Evolutionary conservation across 2,329 filamentous ascomycete genomes (phyloP), one percentile per base, ranked within the genome.

Genomic region (Epichloe gansuensis): DNA sequence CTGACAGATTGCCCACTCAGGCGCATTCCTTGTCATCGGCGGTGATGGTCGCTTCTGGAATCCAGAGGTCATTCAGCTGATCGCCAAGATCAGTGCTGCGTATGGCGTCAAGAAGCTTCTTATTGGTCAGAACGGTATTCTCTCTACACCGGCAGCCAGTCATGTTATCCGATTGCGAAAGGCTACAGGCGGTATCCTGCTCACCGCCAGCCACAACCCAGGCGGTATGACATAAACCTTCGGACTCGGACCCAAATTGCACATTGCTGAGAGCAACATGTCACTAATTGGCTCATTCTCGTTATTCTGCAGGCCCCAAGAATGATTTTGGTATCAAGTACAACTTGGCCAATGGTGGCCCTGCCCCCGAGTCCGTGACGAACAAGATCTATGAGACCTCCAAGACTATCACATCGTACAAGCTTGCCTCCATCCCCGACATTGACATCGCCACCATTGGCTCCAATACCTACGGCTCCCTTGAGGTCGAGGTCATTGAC

Each of bases 241-340:
- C 21, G 28, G 15, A 35, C 28, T 25, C 23, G 9, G 42, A 11
- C 42, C 11, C 17, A 9, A 21, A 43, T 28, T 44, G 21, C 21
- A 44, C 12, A 23, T 9, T 12, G 11, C 21, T 25, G 11, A 17
- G 37, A 17, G 21, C 5, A 42, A 17, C 13, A 42, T 31, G 11
- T 15, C 13, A 15, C 48, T 50, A 38, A 54, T 46, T 37, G 45
- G 45, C 25, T 5, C 50, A 52, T 54, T 52, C 60, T 38, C 8
- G 43, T 43, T 45, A 25, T 52, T 34, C 2, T 12, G 3, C 61
- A 95, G 89, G 91, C 50, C 93, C 93, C 57, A 86, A 82, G 62
- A 86, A 93, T 68, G 93, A 98, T 73, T 98, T 98, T 64, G 93
- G 93, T 62, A 98, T 98, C 83, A 98, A 98, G 77, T 98, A 98